These are phyloP conservation scores for Phytophthora kernoviae DNA, from an alignment of 352 stramenopile genomes.

Conservation along the genomic window DNA sequence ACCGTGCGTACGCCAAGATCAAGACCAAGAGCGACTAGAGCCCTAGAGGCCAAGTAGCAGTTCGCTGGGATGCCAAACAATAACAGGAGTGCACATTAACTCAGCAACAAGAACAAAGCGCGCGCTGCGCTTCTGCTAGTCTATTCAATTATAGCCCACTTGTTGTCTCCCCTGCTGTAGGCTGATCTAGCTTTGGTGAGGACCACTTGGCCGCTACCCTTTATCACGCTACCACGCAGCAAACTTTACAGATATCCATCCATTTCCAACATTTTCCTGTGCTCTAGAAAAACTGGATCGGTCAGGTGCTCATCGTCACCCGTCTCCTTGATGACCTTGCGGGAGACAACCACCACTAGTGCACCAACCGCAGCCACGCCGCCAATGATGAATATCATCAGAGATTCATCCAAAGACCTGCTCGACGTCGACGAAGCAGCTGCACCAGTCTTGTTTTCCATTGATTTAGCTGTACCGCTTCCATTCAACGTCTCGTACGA, in stretches of 20 bases:
- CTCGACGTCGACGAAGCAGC: constrained; percentile 14
- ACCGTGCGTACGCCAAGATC: constrained; percentile 80
- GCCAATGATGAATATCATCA: constrained; percentile 66
- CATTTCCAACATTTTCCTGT: constrained; percentile 10
- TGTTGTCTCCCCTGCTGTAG: constrained; percentile 25
- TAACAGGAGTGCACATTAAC: too few species aligned
- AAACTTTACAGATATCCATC: constrained; percentile 32
- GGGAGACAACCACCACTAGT: constrained; percentile 57
- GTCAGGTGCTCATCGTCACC: constrained; percentile 40
- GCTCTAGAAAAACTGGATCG: constrained; percentile 32
- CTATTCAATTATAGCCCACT: constrained; percentile 27
- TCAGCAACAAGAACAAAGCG: constrained; percentile 28
- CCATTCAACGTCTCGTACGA: constrained; percentile 12
- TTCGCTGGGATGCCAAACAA: too few species aligned
- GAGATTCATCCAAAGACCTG: constrained; percentile 46
- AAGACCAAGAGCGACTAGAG: constrained; percentile 75
- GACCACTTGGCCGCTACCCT: constrained; percentile 7
- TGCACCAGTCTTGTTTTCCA: constrained; percentile 29
- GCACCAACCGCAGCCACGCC: constrained; percentile 57
- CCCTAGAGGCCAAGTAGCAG: neutral
- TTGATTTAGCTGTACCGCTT: constrained; percentile 8
- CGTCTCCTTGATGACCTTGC: constrained; percentile 56
- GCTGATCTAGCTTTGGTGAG: constrained; percentile 7
- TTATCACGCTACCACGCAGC: constrained; percentile 24
- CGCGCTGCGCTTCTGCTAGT: constrained; percentile 19